Conservation (phyloP, 176 grass and related monocot genomes). For the Eleusine coracana region DNA sequence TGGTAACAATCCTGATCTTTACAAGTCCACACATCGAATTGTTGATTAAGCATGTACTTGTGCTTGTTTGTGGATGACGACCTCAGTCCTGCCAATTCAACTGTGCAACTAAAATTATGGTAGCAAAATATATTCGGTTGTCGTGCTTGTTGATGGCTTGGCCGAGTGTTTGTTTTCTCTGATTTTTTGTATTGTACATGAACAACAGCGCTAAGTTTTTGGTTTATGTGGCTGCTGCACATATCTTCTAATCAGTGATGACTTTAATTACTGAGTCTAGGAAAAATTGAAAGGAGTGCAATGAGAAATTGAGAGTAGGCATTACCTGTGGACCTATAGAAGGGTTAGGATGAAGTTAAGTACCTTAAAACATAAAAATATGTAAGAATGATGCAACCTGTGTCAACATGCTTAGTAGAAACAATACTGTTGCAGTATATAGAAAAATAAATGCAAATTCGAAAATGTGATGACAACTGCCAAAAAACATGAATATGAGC, state of each 20-base stretch:
- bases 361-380: not conserved
- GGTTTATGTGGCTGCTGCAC: too few species aligned
- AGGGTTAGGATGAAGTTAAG: too few species aligned
- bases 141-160: not conserved
- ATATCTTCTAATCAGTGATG: too few species aligned
- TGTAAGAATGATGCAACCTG: too few species aligned
- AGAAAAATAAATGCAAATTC: not conserved
- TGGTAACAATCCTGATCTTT: not conserved
- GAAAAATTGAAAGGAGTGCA: too few species aligned
- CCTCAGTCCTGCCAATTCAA: not conserved
- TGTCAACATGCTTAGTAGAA: not conserved
- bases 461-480: not conserved
- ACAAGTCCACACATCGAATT: not conserved
- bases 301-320: too few species aligned
- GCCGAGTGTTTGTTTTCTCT: too few species aligned
- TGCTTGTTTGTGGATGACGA: not conserved
- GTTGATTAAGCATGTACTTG: not conserved
- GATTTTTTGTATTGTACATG: too few species aligned
- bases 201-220: too few species aligned
- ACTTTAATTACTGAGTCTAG: too few species aligned
- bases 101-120: not conserved
- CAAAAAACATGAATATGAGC: not conserved
- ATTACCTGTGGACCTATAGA: not conserved
- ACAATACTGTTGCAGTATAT: not conserved
- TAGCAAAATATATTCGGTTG: not conserved